Conservation (phyloP, 345 rosid species). For the Salix dunnii region DNA sequence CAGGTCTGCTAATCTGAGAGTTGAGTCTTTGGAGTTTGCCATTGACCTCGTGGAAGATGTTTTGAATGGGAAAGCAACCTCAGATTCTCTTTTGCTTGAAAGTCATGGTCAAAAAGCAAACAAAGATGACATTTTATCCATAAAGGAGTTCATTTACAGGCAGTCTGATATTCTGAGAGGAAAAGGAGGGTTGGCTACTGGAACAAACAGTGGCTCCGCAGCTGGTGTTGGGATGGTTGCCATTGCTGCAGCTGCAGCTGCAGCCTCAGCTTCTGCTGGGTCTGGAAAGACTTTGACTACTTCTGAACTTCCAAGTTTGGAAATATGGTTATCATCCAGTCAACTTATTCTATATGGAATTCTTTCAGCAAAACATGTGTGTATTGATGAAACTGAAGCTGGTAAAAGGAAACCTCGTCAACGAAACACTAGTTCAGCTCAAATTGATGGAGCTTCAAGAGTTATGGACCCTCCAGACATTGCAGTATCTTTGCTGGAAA, state of each 20-base stretch:
- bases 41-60: conserved; percentile 67
- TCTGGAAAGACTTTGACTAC: conserved; percentile 48
- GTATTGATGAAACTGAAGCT: conserved; percentile 45
- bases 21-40: conserved; percentile 70
- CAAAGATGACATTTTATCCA: conserved; percentile 57
- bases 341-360: conserved; percentile 49
- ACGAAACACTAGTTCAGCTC: conserved; percentile 34
- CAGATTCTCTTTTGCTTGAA: conserved; percentile 75
- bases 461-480: conserved; percentile 48
- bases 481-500: conserved; percentile 60
- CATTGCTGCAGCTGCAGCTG: conserved; percentile 83
- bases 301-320: conserved; percentile 67
- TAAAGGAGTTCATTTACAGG: conserved; percentile 69
- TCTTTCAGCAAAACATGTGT: conserved; percentile 49
- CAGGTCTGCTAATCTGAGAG: conserved; percentile 38
- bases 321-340: conserved; percentile 63
- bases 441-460: conserved; percentile 46
- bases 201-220: conserved; percentile 47
- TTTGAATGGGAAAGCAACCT: conserved; percentile 63
- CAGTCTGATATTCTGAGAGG: conserved; percentile 78
- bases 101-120: conserved; percentile 48
- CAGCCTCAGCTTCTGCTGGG: conserved; percentile 81
- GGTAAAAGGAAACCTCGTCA: conserved; percentile 56
- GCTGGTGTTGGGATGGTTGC: conserved; percentile 83
- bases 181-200: conserved; percentile 56